Evolutionary conservation across 2,329 filamentous ascomycete genomes (phyloP).

Genomic region (Bipolaris sorokiniana): DNA sequence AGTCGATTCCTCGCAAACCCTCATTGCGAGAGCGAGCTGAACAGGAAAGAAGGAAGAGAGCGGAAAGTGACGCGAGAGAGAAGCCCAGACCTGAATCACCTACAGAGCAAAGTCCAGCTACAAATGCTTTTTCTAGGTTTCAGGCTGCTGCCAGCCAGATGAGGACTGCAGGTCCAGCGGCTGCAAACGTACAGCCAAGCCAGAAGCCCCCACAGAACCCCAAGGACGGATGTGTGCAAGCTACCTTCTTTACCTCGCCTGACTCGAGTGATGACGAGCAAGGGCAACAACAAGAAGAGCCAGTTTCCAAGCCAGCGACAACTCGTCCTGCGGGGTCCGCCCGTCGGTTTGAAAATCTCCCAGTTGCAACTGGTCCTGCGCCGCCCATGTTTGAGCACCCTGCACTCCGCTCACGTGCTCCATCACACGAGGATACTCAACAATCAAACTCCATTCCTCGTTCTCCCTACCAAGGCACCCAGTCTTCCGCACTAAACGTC

Average conservation of each 20-base stretch:
- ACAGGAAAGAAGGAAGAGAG: slow-evolving; percentile 42
- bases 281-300: slow-evolving; percentile 43
- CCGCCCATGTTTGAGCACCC: slow-evolving; percentile 48
- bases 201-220: slow-evolving; percentile 21
- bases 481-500: slow-evolving; percentile 17
- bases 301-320: slow-evolving; percentile 18
- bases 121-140: slow-evolving; percentile 53
- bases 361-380: slow-evolving; percentile 40
- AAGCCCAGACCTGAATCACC: slow-evolving; percentile 40
- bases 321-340: slow-evolving; percentile 28
- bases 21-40: slow-evolving; percentile 45
- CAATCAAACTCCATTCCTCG: slow-evolving; percentile 13
- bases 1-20: slow-evolving; percentile 35
- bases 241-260: slow-evolving; percentile 42
- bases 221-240: slow-evolving; percentile 22
- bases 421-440: slow-evolving; percentile 25
- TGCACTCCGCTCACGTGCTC: slow-evolving; percentile 43
- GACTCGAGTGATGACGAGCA: slow-evolving; percentile 36
- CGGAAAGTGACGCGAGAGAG: slow-evolving; percentile 28
- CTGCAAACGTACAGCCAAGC: slow-evolving; percentile 20
- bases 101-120: slow-evolving; percentile 37
- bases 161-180: slow-evolving; percentile 41
- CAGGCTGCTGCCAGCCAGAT: slow-evolving; percentile 54
- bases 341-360: slow-evolving; percentile 44
- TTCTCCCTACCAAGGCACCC: slow-evolving; percentile 20